A percentile compares a stretch with the other conserved stretches of the same genome.
Conservation (phyloP, 352 stramenopile genomes). For the Saprolegnia diclina region DNA sequence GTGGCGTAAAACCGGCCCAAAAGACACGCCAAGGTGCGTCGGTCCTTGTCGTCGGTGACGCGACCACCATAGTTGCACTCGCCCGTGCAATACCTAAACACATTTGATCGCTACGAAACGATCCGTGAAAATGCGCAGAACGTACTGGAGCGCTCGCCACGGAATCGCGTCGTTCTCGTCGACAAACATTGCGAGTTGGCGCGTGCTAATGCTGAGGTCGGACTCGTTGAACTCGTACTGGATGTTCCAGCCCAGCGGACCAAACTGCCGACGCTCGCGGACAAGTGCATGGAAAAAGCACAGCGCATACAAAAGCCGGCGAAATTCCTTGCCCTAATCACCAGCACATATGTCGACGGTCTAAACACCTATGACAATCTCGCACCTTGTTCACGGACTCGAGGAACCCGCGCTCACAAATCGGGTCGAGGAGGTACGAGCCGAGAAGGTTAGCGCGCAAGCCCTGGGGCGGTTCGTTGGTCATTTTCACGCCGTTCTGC, state of each 20-base stretch:
- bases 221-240: slow-evolving; percentile 96
- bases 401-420: slow-evolving; percentile 86
- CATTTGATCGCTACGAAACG: background rate
- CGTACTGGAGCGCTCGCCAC: slow-evolving; percentile 48
- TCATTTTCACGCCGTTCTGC: slow-evolving; percentile 97
- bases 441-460: slow-evolving; percentile 87
- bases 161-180: slow-evolving; percentile 87
- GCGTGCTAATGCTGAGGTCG: slow-evolving; percentile 88
- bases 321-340: slow-evolving; percentile 75
- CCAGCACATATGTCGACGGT: background rate
- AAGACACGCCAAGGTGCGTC: slow-evolving; percentile 64
- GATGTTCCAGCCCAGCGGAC: slow-evolving; percentile 93
- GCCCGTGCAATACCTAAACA: slow-evolving; percentile 59
- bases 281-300: slow-evolving; percentile 91
- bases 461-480: slow-evolving; percentile 90
- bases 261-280: slow-evolving; percentile 89
- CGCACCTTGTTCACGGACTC: slow-evolving; percentile 48
- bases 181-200: slow-evolving; percentile 89
- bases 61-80: slow-evolving; percentile 83
- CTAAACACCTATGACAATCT: background rate
- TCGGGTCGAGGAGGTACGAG: slow-evolving; percentile 89
- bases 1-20: slow-evolving; percentile 69
- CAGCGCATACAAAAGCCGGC: slow-evolving; percentile 84
- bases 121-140: too few relatives aligned
- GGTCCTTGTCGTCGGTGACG: slow-evolving; percentile 84